Base-by-base conservation (phyloP, 2,329 filamentous ascomycete species). In the Ophiostoma novo-ulmi region DNA sequence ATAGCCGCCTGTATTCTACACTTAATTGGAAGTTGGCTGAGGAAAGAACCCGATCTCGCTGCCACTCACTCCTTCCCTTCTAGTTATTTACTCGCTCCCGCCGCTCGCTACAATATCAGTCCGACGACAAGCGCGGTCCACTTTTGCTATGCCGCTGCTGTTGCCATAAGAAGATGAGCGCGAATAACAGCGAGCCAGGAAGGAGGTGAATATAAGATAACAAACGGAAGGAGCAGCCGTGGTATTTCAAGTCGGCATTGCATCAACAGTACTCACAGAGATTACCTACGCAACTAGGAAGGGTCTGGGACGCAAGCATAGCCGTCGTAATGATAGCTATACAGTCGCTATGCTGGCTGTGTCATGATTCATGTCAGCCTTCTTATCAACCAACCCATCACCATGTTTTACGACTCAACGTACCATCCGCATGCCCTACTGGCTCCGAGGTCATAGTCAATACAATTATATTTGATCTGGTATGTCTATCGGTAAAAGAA, bases 51-150 rank as follows among this genome's bases (percentile, higher is more conserved):
- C 65, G 70, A 69, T 71, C 70, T 71, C 70, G 70, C 68, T 70
- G 70, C 44, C n/a, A 36, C 22, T 58, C 14, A 5, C 8, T 26
- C 22, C 52, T 26, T 58, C 52, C 52, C 17, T 65, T 38, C 61
- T 69, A 35, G 36, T 26, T 61, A 31, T 13, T 20, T 65, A 38
- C 67, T 69, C 48, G 58, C 63, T 69, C 65, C 61, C 36, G 38
- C 55, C 36, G 48, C 70, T 71, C 70, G 70, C 70, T 71, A 55
- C 35, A 71, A 71, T 71, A 70, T 69, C 70, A 71, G 38, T 26
- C 70, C 70, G 70, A 71, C 26, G 70, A 52, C 61, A 69, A 71
- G 66, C 70, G 70, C 35, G 70, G 22, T 44, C 70, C 70, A 55
- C 26, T 71, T 68, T 68, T 71, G 20, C 38, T 58, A 65, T 65